Evolutionary conservation across 768 basidiomycete genomes (phyloP), one percentile per base, ranked within the genome.

Genomic region (Calocybe gangraenosa): DNA sequence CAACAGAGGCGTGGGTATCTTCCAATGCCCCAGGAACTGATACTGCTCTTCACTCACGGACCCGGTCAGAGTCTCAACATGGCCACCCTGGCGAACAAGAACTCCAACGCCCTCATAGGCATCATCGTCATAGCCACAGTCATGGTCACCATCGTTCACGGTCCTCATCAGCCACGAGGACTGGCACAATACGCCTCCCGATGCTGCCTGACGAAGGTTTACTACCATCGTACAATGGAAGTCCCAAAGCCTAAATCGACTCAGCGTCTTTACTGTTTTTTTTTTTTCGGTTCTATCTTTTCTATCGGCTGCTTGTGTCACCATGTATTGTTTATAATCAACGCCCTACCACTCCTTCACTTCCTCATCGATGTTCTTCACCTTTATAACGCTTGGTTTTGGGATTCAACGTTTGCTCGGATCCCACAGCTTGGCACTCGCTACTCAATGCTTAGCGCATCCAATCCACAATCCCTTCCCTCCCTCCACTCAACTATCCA

Each of bases 1-100:
- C 77, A n/a, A 78, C 70, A 41, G 84, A 86, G 54, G 84, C 81
- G 8, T 87, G 86, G 87, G 68, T 89, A 8, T 65, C 70, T 2
- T 57, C 52, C 23, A 48, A 57, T 46, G 56, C 66, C 39, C 46
- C 59, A 17, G 41, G 53, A 25, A 34, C 51, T 33, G 46, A 50
- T 14, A 30, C 42, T 19, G 22, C 4, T 3, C 38, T 33, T 21
- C 52, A 55, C 33, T 52, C 60, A 44, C 15, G 52, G 33, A 39
- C 50, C 33, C 25, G 58, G 41, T 46, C 60, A 51, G 51, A 58
- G 48, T 44, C 64, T 28, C 38, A 42, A 23, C 49, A 48, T 21
- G 36, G 32, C 6, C 44, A 47, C 8, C 30, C 46, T 7, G 48
- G 50, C 18, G 49, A 55, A 34, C 52, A 55, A 34, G 59, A 51